Conservation (phyloP, 768 basidiomycete genomes). For the Psilocybe cubensis region DNA sequence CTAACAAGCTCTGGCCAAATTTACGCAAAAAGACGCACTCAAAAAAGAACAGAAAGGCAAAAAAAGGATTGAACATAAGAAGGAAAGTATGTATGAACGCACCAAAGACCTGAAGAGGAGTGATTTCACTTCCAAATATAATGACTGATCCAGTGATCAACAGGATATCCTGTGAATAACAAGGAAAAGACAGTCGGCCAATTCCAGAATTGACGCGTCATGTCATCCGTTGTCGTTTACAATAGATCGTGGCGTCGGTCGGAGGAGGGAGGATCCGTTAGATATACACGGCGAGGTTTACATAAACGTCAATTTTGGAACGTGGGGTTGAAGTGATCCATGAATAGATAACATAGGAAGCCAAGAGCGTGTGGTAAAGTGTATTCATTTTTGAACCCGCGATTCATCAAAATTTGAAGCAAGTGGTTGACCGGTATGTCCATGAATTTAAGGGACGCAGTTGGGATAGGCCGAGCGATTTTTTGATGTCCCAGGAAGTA, state of each 20-base stretch:
- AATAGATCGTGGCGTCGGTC: conserved; percentile 12
- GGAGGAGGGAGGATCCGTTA: conserved; percentile 6
- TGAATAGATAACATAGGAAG: not conserved
- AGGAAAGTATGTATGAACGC: conserved; percentile 21
- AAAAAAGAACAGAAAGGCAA: not conserved
- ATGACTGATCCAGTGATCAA: conserved; percentile 91
- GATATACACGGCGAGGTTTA: conserved; percentile 5
- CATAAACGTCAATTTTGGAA: conserved; percentile 3
- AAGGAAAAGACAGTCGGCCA: not conserved
- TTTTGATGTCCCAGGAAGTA: not conserved
- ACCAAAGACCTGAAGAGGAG: conserved; percentile 86
- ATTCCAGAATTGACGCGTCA: conserved; percentile 15
- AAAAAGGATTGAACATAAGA: not conserved
- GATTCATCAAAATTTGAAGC: not conserved
- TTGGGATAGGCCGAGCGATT: not conserved
- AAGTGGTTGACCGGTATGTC: not conserved
- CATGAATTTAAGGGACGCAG: not conserved
- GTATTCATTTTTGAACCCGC: not conserved
- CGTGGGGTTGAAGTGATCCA: conserved; percentile 6
- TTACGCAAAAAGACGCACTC: not conserved
- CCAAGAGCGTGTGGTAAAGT: not conserved
- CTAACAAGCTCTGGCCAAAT: not conserved
- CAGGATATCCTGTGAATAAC: conserved; percentile 76
- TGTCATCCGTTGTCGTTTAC: conserved; percentile 10
- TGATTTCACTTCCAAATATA: conserved; percentile 80